Evolutionary conservation across 2,329 filamentous ascomycete genomes (phyloP).

Genomic region (Cryphonectria carpinicola): DNA sequence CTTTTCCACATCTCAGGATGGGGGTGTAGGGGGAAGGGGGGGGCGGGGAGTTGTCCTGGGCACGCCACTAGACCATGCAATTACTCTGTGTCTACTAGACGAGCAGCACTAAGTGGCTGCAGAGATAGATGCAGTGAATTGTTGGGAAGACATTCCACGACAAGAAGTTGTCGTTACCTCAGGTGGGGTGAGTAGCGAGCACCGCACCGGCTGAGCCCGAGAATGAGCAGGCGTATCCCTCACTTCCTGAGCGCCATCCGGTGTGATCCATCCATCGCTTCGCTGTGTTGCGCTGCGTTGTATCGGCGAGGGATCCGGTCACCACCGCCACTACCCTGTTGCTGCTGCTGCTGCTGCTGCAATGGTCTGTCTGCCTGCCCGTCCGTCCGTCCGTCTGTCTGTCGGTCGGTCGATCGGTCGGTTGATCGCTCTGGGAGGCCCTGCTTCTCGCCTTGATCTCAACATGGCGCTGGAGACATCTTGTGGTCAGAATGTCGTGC

Average conservation of each 20-base stretch:
- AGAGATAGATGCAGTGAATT: slow-evolving; percentile 7
- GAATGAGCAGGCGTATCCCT: slow-evolving; percentile 17
- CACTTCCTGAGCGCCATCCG: neutral
- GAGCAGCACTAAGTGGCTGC: neutral
- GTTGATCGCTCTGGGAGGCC: neutral
- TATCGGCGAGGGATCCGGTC: neutral
- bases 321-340: neutral
- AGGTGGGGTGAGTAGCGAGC: neutral
- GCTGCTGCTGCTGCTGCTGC: neutral
- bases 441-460: neutral
- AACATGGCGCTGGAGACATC: neutral
- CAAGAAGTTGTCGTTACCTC: neutral
- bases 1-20: neutral
- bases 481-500: slow-evolving; percentile 13
- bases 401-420: neutral
- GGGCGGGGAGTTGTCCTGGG: no score
- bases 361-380: neutral
- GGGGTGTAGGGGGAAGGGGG: no score
- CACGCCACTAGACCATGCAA: neutral
- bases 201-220: slow-evolving; percentile 26
- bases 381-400: neutral
- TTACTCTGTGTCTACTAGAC: neutral
- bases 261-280: neutral
- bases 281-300: neutral
- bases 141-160: slow-evolving; percentile 7